A percentile compares a stretch with the other conserved stretches of the same genome.
phyloP scores from a whole-genome alignment of 2,329 filamentous ascomycete species.

The Neoascochyta sp. region DNA sequence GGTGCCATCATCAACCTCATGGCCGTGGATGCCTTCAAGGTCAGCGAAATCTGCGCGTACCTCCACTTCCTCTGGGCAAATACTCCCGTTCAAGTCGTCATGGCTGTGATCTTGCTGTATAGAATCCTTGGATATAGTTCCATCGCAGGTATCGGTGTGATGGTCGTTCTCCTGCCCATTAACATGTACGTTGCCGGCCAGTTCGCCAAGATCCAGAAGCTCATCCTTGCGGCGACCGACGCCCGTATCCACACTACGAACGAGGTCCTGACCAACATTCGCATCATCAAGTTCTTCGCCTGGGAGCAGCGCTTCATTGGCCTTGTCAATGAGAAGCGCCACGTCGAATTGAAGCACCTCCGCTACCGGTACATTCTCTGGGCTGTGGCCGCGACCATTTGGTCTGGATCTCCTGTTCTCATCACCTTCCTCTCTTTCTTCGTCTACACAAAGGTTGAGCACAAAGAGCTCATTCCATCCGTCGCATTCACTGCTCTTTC shows the following conservation, averaged over 20 bases:
- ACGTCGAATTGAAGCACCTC: slow-evolving; percentile 71
- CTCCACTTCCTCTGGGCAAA: slow-evolving; percentile 93
- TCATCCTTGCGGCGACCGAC: slow-evolving; percentile 88
- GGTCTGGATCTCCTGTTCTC: slow-evolving; percentile 91
- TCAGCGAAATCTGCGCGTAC: slow-evolving; percentile 90
- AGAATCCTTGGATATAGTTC: slow-evolving; percentile 88
- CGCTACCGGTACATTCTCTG: slow-evolving; percentile 84
- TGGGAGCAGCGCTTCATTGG: slow-evolving; percentile 91
- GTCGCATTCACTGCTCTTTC: slow-evolving; percentile 95
- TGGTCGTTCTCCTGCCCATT: slow-evolving; percentile 81
- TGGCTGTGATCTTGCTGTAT: slow-evolving; percentile 80
- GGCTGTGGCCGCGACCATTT: slow-evolving; percentile 87
- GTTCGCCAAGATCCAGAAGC: slow-evolving; percentile 83
- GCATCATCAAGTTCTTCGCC: slow-evolving; percentile 98
- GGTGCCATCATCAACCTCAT: slow-evolving; percentile 99
- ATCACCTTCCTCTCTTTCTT: slow-evolving; percentile 97
- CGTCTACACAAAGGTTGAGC: slow-evolving; percentile 84
- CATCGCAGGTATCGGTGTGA: slow-evolving; percentile 86
- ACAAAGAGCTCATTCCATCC: slow-evolving; percentile 84
- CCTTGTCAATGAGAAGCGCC: slow-evolving; percentile 84
- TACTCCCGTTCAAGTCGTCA: slow-evolving; percentile 80
- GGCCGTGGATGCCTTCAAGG: slow-evolving; percentile 99
- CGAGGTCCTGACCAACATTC: slow-evolving; percentile 93
- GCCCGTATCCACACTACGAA: slow-evolving; percentile 96
- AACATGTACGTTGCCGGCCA: slow-evolving; percentile 85